Percentiles rank a stretch among this genome's conserved stretches.
These are phyloP conservation scores for Aspergillus fischeri DNA, from an alignment of 2,329 filamentous ascomycete genomes.

Conservation along the genomic window DNA sequence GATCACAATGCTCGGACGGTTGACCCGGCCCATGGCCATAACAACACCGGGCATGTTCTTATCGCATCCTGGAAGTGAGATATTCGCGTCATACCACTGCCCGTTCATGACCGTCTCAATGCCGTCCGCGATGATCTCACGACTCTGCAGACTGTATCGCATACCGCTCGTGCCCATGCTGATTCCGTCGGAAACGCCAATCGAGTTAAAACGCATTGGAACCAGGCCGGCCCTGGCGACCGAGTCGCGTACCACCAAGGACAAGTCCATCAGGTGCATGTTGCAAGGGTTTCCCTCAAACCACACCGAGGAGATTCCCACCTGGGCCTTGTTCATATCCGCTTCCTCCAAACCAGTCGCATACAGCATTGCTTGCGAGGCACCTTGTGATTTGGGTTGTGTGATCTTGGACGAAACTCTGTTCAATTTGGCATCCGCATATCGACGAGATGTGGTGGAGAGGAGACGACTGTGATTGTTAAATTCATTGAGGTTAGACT, in stretches of 20 bases:
- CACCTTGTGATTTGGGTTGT: slow-evolving; percentile 95
- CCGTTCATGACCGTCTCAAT: slow-evolving; percentile 99
- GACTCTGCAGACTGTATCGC: slow-evolving; percentile 89
- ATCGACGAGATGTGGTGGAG: slow-evolving; percentile 46
- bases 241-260: slow-evolving; percentile 68
- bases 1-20: slow-evolving; percentile 93
- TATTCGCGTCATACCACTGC: slow-evolving; percentile 97
- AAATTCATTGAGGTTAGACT: neutral
- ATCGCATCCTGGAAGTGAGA: slow-evolving; percentile 95
- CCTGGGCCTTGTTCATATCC: slow-evolving; percentile 93
- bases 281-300: slow-evolving; percentile 98
- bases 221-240: slow-evolving; percentile 74
- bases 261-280: slow-evolving; percentile 94
- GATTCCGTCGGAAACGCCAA: slow-evolving; percentile 95
- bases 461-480: slow-evolving; percentile 27
- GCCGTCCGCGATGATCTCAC: slow-evolving; percentile 95
- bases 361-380: slow-evolving; percentile 98
- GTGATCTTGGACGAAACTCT: slow-evolving; percentile 80
- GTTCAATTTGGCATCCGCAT: slow-evolving; percentile 61
- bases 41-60: slow-evolving; percentile 98
- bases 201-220: slow-evolving; percentile 97
- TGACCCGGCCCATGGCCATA: slow-evolving; percentile 91
- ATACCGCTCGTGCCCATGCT: slow-evolving; percentile 98
- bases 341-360: slow-evolving; percentile 81
- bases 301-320: slow-evolving; percentile 98